A percentile compares a stretch with the other conserved stretches of the same genome.
Evolutionary conservation across 148 eudicot genomes (phyloP).

Genomic region (Arbutus unedo): DNA sequence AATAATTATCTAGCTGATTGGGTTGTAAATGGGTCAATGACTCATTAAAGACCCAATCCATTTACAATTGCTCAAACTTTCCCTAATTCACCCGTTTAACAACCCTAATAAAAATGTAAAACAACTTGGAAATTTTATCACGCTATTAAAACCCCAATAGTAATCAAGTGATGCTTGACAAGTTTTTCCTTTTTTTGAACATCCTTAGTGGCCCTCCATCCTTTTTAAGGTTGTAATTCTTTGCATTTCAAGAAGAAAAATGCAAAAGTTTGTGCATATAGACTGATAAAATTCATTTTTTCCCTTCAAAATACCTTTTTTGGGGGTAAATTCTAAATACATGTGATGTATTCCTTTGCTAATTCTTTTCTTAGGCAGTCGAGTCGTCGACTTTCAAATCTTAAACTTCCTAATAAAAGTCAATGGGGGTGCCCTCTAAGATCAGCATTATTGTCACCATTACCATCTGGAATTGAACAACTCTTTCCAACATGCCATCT

Average conservation of each 20-base stretch:
- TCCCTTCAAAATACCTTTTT: background rate
- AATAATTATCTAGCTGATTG: too few species aligned
- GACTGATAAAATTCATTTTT: background rate
- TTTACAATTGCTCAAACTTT: too few species aligned
- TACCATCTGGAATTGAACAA: background rate
- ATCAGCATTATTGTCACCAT: background rate
- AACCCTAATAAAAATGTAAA: too few species aligned
- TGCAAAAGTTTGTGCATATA: background rate
- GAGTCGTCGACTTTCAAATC: background rate
- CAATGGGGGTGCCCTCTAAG: background rate
- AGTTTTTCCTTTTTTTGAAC: background rate
- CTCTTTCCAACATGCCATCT: background rate
- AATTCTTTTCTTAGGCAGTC: background rate
- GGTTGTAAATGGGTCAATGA: too few species aligned
- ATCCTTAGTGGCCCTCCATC: background rate
- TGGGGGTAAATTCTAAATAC: too few species aligned
- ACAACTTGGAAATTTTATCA: background rate
- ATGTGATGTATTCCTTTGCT: constrained; percentile 10
- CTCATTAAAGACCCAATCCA: too few species aligned
- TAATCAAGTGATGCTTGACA: background rate
- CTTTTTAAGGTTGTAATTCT: background rate
- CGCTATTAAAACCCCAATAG: background rate
- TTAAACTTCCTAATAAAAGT: background rate
- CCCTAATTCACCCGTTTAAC: too few species aligned
- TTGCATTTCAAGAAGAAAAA: background rate